Evolutionary conservation across 805 yeast species (phyloP), one percentile per base, ranked within the genome.

Genomic region (Barnettozyma sucrosica): DNA sequence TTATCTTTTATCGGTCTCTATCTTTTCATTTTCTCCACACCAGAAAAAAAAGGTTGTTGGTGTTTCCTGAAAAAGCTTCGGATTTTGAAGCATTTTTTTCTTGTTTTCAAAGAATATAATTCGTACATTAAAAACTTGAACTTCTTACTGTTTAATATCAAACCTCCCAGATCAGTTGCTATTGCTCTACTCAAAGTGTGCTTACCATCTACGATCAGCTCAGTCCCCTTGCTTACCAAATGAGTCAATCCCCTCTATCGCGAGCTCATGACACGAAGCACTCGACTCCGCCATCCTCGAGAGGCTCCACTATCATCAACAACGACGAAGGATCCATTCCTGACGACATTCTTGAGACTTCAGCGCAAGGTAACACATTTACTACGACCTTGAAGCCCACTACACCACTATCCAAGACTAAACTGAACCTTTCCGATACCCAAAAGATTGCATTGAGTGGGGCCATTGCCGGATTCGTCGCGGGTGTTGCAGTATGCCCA

Each of bases 401-500:
- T 16, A 38, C 50, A 26, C 44, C 50, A 20, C 34, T 43, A 18
- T 25, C 52, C 16, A 25, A 33, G 16, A 24, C 50, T 5, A 49
- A 25, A 19, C 23, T 44, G 9, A 50, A 46, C 6, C 49, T 67
- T 16, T 67, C 74, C 5, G 71, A 72, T 5, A 67, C 74, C 7
- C 80, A 83, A 57, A 74, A 89, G 32, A 80, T 85, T 13, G 93
- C 98, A 7, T 57, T 85, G 0, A 78, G 96, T 2, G 99, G 99
- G 0, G 97, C 97, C 1, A 66, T 89, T n/a, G 88, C 97, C 1
- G 99, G 99, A 2, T 85, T 93, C 55, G 61, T 87, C 7, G 82
- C 97, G 0, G 98, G 98, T 0, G 76, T 90, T 3, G 73, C 79
- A 2, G 99, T 93, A 7, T 93, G 98, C 66, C 99, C 99, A 0